These are phyloP conservation scores for Silene vulgaris DNA, from an alignment of 179 eudicot genomes.

Conservation along the genomic window DNA sequence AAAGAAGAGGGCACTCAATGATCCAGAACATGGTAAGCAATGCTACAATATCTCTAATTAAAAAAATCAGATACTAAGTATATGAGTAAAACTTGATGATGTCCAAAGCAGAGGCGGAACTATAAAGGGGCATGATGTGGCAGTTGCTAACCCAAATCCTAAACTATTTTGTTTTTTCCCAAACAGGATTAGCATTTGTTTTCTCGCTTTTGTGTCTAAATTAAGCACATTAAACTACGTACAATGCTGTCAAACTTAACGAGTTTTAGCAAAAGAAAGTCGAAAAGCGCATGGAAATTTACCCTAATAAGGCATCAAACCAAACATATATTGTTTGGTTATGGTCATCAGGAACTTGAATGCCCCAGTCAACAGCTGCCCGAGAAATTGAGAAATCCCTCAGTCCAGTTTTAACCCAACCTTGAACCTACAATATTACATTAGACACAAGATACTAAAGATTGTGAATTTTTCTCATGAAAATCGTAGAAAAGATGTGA, in stretches of 20 bases:
- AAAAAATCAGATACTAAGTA: neutral
- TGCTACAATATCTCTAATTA: neutral
- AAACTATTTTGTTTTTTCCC: neutral
- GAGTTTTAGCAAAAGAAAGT: neutral
- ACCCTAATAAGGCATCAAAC: conserved; percentile 99
- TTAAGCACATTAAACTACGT: neutral
- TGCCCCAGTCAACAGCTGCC: conserved; percentile 93
- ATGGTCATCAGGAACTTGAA: conserved; percentile 69
- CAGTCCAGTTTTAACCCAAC: conserved; percentile 85
- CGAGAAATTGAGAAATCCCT: conserved; percentile 93
- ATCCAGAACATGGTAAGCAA: neutral
- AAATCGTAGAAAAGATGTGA: neutral
- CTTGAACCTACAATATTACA: conserved; percentile 57
- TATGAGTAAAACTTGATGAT: conserved; percentile 2
- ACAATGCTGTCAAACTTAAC: neutral
- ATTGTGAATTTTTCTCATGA: neutral
- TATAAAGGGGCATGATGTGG: neutral
- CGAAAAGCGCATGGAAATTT: conserved; percentile 17
- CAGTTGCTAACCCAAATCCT: neutral
- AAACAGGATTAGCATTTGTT: neutral
- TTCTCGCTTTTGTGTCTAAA: neutral
- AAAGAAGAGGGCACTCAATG: conserved; percentile 5
- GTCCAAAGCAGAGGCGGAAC: neutral
- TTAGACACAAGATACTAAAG: conserved; percentile 13
- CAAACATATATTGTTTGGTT: conserved; percentile 94